Evolutionary conservation across 345 rosid species (phyloP), one percentile per base, ranked within the genome.

Genomic region (Hevea brasiliensis): DNA sequence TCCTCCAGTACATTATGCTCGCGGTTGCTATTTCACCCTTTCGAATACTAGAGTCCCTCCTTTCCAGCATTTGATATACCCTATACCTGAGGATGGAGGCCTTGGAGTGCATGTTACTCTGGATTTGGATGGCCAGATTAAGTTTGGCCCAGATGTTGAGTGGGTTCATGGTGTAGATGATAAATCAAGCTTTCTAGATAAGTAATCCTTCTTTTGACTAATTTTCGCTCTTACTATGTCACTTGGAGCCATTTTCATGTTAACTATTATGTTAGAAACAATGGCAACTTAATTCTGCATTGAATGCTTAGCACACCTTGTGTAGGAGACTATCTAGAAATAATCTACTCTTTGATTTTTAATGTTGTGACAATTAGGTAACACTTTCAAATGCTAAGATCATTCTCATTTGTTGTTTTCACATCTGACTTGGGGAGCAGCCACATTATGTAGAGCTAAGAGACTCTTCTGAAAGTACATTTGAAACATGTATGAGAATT

Each of bases 101-200:
- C 82, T 94, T 26, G 97, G 98, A 54, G 93, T 92, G 67, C 97
- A 94, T 79, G 95, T 92, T 72, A 90, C 97, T 66, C 70, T 94
- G 72, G 98, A 92, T 84, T 86, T 94, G 83, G 89, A 88, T 72
- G 95, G 97, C 63, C 86, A 85, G 77, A 85, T 90, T 55, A 94
- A 92, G 89, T 94, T 90, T 86, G 97, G 98, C 58, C 98, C 98
- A 0, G 90, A 94, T 81, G 97, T 94, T 60, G 97, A 94, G 73
- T 94, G 98, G 97, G 89, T 90, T 56, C 55, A 82, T 55, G 81
- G 87, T 76, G 27, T 67, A 53, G 89, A 85, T 24, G 95, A 90
- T 53, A 56, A 76, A 71, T 82, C 89, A 44, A 89, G 87, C 91
- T 94, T 90, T 81, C 89, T 90, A 68, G 88, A 94, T 70, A 86